These are phyloP conservation scores for Fraxinus albicans DNA, from an alignment of 305 asterid species.

Conservation along the genomic window DNA sequence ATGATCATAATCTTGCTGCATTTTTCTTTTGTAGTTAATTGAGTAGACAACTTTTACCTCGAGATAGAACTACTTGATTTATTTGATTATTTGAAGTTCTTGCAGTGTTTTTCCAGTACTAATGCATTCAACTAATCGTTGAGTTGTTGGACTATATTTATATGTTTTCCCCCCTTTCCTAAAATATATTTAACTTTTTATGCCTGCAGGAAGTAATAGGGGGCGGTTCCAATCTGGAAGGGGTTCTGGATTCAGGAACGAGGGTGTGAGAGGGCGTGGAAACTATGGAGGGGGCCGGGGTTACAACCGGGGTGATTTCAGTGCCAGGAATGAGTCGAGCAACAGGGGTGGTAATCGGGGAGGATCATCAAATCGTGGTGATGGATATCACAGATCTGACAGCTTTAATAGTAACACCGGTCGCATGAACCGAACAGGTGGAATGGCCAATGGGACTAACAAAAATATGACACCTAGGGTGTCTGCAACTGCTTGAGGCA, in stretches of 20 bases:
- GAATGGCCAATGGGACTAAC: conserved; percentile 51
- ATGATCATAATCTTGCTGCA: not conserved
- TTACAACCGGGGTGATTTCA: conserved; percentile 54
- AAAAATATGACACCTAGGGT: conserved; percentile 58
- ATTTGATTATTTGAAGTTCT: not conserved
- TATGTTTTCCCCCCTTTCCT: not conserved
- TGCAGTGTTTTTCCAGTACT: not conserved
- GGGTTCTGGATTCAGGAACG: conserved; percentile 71
- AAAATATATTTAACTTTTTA: not conserved
- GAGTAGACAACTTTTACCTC: not conserved
- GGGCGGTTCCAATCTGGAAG: conserved; percentile 69
- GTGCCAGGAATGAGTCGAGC: conserved; percentile 55
- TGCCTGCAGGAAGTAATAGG: conserved; percentile 46
- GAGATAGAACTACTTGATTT: not conserved
- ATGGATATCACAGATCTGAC: conserved; percentile 61
- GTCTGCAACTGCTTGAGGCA: conserved; percentile 64
- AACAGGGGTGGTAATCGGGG: conserved; percentile 61
- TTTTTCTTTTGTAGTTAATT: not conserved
- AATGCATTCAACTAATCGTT: not conserved
- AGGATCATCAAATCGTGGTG: conserved; percentile 41
- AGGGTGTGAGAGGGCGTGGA: conserved; percentile 72
- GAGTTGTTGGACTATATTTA: not conserved
- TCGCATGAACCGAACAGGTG: conserved; percentile 53
- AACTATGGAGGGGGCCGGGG: conserved; percentile 67
- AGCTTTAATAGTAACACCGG: conserved; percentile 40